These are phyloP conservation scores for Conringia planisiliqua DNA, from an alignment of 345 rosid species.

Conservation along the genomic window DNA sequence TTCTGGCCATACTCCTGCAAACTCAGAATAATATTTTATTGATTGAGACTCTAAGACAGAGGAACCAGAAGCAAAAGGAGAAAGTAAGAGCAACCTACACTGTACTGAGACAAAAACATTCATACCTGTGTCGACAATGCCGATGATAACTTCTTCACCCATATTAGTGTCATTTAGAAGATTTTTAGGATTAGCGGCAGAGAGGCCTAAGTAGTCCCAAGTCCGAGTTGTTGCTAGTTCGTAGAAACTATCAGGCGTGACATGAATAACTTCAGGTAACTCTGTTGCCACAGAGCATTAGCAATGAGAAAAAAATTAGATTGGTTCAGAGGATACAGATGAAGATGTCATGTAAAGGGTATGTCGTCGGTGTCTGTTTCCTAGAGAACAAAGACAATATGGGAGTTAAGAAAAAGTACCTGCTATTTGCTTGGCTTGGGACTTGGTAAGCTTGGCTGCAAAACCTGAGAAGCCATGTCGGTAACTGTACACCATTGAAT, in stretches of 20 bases:
- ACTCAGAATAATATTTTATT: not conserved
- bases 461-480: slow-evolving; percentile 51
- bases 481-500: slow-evolving; percentile 49
- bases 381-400: not conserved
- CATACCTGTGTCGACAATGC: slow-evolving; percentile 34
- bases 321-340: not conserved
- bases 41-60: not conserved
- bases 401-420: slow-evolving; percentile 7
- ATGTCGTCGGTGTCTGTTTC: too few species aligned
- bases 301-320: too few species aligned
- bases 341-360: not conserved
- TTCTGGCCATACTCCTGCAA: slow-evolving; percentile 30
- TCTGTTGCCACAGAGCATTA: slow-evolving; percentile 23
- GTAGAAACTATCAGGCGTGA: slow-evolving; percentile 35
- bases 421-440: slow-evolving; percentile 40
- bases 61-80: not conserved
- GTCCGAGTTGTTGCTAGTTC: slow-evolving; percentile 43
- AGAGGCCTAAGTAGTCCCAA: slow-evolving; percentile 50
- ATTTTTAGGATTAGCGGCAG: slow-evolving; percentile 22
- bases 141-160: slow-evolving; percentile 35
- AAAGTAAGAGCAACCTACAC: not conserved
- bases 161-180: slow-evolving; percentile 24
- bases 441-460: slow-evolving; percentile 41
- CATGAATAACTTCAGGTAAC: slow-evolving; percentile 42
- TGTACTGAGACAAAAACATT: not conserved